phyloP scores from a whole-genome alignment of 805 yeast genomes.

The Maudiozyma bulderi region DNA sequence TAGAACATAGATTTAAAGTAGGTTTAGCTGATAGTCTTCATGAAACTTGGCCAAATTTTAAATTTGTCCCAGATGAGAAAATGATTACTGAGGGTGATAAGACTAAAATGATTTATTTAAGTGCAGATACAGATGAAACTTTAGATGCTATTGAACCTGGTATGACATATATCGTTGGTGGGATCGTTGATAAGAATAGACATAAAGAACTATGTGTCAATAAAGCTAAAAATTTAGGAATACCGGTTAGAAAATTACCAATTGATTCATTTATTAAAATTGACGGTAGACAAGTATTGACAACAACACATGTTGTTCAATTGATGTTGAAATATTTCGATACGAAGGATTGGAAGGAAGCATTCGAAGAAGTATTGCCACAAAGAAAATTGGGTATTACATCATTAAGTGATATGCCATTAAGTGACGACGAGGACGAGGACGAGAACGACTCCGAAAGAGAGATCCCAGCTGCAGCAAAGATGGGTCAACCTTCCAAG shows the following conservation, averaged over 20 bases:
- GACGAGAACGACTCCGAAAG: not conserved
- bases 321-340: constrained; percentile 75
- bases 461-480: not conserved
- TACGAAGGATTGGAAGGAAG: constrained; percentile 68
- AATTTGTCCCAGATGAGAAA: constrained; percentile 36
- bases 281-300: constrained; percentile 79
- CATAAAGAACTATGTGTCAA: constrained; percentile 69
- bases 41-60: constrained; percentile 57
- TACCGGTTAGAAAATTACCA: constrained; percentile 71
- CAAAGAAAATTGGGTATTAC: constrained; percentile 47
- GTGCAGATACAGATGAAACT: constrained; percentile 77
- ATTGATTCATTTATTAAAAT: constrained; percentile 75
- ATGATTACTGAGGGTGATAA: constrained; percentile 28
- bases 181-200: constrained; percentile 92
- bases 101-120: constrained; percentile 51
- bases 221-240: constrained; percentile 67
- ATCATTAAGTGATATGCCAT: constrained; percentile 1
- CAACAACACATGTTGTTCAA: constrained; percentile 93
- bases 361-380: constrained; percentile 84
- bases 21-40: constrained; percentile 46
- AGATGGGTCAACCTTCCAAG: not conserved
- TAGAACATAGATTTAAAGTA: constrained; percentile 60
- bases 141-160: constrained; percentile 56
- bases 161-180: constrained; percentile 80
- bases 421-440: not conserved